Evolutionary conservation across 352 stramenopile species (phyloP).

Genomic region (Phytophthora foliorum): DNA sequence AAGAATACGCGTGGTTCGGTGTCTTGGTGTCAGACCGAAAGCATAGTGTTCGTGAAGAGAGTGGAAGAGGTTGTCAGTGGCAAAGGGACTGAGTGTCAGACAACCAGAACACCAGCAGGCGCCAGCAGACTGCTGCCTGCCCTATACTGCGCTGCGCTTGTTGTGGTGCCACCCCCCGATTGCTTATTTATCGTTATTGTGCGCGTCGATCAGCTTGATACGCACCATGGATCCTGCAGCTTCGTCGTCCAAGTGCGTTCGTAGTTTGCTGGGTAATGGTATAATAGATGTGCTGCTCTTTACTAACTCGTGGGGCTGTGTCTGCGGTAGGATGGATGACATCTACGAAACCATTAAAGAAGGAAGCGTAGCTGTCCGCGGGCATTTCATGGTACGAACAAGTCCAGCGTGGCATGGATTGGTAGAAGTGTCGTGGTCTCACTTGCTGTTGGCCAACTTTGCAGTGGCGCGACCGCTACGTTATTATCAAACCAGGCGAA

Average conservation of each 20-base stretch:
- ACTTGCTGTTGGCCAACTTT: slow-evolving; percentile 1
- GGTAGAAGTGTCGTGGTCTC: not conserved
- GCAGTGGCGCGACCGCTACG: slow-evolving; percentile 77
- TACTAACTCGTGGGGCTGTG: not conserved
- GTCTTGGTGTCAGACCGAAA: slow-evolving; percentile 23
- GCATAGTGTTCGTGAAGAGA: slow-evolving; percentile 11
- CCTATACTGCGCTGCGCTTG: slow-evolving; percentile 17
- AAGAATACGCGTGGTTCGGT: slow-evolving; percentile 40
- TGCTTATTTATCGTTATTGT: slow-evolving; percentile 26
- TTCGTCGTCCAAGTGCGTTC: slow-evolving; percentile 39
- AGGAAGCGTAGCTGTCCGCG: slow-evolving; percentile 65
- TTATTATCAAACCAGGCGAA: slow-evolving; percentile 59
- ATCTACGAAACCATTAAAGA: slow-evolving; percentile 56
- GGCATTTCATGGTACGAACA: slow-evolving; percentile 67
- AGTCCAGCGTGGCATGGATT: not conserved
- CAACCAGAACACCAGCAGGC: slow-evolving; percentile 30
- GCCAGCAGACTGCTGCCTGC: not conserved
- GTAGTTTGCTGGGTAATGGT: not conserved
- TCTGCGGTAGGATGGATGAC: slow-evolving; percentile 31
- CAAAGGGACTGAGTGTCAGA: slow-evolving; percentile 24
- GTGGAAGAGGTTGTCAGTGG: slow-evolving; percentile 27
- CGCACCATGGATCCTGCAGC: slow-evolving; percentile 26
- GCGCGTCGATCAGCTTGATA: slow-evolving; percentile 6
- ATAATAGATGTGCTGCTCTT: not conserved
- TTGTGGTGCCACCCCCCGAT: slow-evolving; percentile 9